Evolutionary conservation across 1,284 basidiomycete genomes (phyloP).

Genomic region (Moniliella sp.): DNA sequence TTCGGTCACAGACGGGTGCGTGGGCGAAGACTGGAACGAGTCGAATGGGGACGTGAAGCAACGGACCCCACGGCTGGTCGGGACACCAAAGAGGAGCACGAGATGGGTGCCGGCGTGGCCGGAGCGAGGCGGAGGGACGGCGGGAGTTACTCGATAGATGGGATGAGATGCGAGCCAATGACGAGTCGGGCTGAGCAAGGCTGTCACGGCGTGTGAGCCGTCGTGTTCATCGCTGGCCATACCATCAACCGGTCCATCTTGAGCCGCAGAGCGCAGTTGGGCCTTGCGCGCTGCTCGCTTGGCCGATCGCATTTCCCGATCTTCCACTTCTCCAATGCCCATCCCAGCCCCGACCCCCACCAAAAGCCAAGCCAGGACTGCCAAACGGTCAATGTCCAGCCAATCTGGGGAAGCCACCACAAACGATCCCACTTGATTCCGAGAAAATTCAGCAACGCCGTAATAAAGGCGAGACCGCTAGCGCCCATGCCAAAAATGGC

Average conservation of each 20-base stretch:
- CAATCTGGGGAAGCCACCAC: slow-evolving; percentile 29
- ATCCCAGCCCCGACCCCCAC: slow-evolving; percentile 34
- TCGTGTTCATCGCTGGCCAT: slow-evolving; percentile 11
- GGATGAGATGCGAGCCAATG: too few species aligned
- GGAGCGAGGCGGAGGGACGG: slow-evolving; percentile 6
- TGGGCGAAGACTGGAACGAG: too few species aligned
- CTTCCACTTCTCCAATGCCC: slow-evolving; percentile 33
- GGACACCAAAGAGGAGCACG: too few species aligned
- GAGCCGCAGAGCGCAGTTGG: slow-evolving; percentile 1
- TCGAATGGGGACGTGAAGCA: too few species aligned
- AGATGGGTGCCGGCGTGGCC: too few species aligned
- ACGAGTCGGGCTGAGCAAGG: slow-evolving; percentile 1
- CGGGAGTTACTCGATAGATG: too few species aligned
- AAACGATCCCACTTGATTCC: slow-evolving; percentile 27
- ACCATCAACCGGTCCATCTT: slow-evolving; percentile 13
- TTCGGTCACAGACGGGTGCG: too few species aligned
- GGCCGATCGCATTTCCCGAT: slow-evolving; percentile 13
- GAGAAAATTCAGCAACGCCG: slow-evolving; percentile 27
- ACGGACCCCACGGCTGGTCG: too few species aligned
- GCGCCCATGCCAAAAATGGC: slow-evolving; percentile 58
- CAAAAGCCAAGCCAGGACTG: slow-evolving; percentile 34
- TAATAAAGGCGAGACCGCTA: slow-evolving; percentile 19
- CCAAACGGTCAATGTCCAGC: slow-evolving; percentile 30
- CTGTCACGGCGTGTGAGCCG: slow-evolving; percentile 6
- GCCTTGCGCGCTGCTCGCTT: slow-evolving; percentile 4